Evolutionary conservation across 768 basidiomycete species (phyloP), one percentile per base, ranked within the genome.

Genomic region (Tephrocybe sp.): DNA sequence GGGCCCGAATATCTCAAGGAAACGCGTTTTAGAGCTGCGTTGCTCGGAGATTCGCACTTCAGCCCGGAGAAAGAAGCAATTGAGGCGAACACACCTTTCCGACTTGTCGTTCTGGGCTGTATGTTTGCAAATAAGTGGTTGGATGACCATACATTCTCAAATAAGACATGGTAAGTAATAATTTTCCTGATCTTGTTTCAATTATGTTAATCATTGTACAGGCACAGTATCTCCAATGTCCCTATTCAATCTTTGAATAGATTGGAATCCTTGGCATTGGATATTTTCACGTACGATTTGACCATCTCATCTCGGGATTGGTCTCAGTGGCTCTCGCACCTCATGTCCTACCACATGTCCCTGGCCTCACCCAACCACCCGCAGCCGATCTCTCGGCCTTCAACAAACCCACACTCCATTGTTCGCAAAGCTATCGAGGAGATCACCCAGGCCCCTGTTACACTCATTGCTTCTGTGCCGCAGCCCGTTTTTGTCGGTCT

Each of bases 81-180:
- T 43, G 86, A 88, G 62, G 72, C 74, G 5, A 77, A 74, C 52
- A 83, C 82, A 1, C 82, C 85, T 10, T 91, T 90, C 66, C 81
- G 86, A 47, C 73, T 92, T 38, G 73, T 91, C 51, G 78, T 92
- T 19, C 73, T 92, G 19, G 89, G 89, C 16, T 89, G 83, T 55
- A 90, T 92, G 88, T 71, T 92, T 31, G 87, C 89, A 16, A 91
- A 91, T 66, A 92, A 92, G 68, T 91, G 89, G 89, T 63, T 92
- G 56, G 89, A 91, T 56, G 89, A 92, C 59, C 89, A 92, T 61
- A 91, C 89, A 0, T 92, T 91, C 67, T 90, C 88, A 35, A 91
- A 91, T 69, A 91, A 89, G 72, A 92, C 89, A 48, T 92, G 89
- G 89, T 89, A 65, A 53, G 83, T 64, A 39, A 41, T 23, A 22